Evolutionary conservation across 768 basidiomycete species (phyloP).

Genomic region (Russula ochroleuca): DNA sequence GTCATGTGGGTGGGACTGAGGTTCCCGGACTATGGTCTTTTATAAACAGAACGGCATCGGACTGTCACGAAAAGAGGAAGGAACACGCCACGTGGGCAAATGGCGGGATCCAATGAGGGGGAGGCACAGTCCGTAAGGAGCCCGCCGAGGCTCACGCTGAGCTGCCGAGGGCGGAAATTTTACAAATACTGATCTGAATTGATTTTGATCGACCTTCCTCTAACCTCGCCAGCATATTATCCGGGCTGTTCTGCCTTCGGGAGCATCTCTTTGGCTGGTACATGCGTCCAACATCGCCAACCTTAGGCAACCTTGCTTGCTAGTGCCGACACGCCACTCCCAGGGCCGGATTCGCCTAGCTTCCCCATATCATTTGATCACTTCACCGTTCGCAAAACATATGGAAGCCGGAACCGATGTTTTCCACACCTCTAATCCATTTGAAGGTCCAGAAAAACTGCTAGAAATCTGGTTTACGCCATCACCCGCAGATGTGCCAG

Average conservation of each 20-base stretch:
- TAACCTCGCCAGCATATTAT: neutral
- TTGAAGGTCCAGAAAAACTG: slow-evolving; percentile 93
- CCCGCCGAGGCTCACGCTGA: neutral
- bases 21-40: neutral
- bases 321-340: slow-evolving; percentile 9
- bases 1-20: neutral
- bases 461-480: slow-evolving; percentile 98
- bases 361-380: neutral
- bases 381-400: neutral
- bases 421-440: slow-evolving; percentile 43
- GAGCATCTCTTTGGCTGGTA: slow-evolving; percentile 6
- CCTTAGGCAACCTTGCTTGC: slow-evolving; percentile 7
- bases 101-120: neutral
- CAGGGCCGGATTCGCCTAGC: neutral
- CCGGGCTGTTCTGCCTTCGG: neutral
- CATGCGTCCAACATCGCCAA: slow-evolving; percentile 24
- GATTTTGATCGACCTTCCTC: slow-evolving; percentile 3
- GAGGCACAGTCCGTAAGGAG: neutral
- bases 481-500: slow-evolving; percentile 56
- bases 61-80: neutral
- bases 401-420: slow-evolving; percentile 16
- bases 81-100: slow-evolving; percentile 5
- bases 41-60: neutral
- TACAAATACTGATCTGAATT: neutral
- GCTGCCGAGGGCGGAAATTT: neutral